These are phyloP conservation scores for Apiotrichum gamsii DNA, from an alignment of 1,284 basidiomycete genomes.

Conservation along the genomic window DNA sequence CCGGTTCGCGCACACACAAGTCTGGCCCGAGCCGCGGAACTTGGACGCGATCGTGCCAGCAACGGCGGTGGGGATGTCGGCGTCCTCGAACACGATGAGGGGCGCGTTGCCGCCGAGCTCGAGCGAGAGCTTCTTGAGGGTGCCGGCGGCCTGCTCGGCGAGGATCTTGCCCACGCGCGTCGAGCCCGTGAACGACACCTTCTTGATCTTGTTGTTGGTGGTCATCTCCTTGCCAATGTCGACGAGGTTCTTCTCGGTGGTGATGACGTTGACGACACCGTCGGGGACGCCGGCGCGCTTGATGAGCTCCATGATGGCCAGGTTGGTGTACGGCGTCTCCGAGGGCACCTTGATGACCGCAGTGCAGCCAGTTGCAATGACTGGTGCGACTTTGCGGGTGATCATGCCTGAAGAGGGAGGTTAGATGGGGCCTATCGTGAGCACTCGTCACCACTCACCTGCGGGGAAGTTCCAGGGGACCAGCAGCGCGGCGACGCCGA, in stretches of 20 bases:
- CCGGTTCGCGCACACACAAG: slow-evolving; percentile 51
- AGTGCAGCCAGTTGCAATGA: slow-evolving; percentile 89
- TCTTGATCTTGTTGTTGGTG: slow-evolving; percentile 49
- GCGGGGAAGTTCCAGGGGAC: slow-evolving; percentile 76
- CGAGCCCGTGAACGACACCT: slow-evolving; percentile 88
- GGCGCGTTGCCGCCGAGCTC: slow-evolving; percentile 53
- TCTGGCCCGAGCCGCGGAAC: slow-evolving; percentile 88
- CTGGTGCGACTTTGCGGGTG: slow-evolving; percentile 54
- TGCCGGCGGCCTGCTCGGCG: slow-evolving; percentile 72
- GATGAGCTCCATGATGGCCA: slow-evolving; percentile 66
- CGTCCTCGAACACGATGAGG: slow-evolving; percentile 80
- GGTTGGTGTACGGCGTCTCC: slow-evolving; percentile 89
- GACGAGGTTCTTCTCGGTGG: slow-evolving; percentile 47
- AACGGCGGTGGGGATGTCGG: slow-evolving; percentile 89
- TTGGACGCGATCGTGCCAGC: slow-evolving; percentile 83
- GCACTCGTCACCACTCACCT: slow-evolving; percentile 47
- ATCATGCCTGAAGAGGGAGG: slow-evolving; percentile 61
- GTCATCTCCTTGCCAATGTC: slow-evolving; percentile 44
- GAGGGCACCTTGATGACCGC: slow-evolving; percentile 91
- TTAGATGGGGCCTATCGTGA: background rate
- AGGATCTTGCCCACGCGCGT: slow-evolving; percentile 87
- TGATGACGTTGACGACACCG: slow-evolving; percentile 91
- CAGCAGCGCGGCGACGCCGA: slow-evolving; percentile 56
- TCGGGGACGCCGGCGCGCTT: slow-evolving; percentile 84
- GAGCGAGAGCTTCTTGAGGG: slow-evolving; percentile 85